A percentile compares a stretch with the other conserved stretches of the same genome.
Conservation (phyloP, 1,284 basidiomycete genomes). For the Irpex sp. region DNA sequence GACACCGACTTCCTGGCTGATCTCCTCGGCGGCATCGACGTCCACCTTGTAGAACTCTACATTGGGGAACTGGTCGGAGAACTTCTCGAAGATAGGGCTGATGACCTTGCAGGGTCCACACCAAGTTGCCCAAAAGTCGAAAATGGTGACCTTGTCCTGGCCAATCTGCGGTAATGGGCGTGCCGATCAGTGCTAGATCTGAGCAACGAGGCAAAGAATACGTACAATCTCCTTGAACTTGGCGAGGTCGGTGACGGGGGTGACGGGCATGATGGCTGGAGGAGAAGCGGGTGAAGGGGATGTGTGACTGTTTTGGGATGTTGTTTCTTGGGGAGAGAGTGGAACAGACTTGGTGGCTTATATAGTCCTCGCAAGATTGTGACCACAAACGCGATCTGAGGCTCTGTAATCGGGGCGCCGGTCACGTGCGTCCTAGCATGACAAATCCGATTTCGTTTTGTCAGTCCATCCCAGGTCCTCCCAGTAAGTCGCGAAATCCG, state of each 20-base stretch:
- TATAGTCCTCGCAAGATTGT: neutral
- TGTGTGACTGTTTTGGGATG: neutral
- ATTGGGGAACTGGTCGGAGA: slow-evolving; percentile 44
- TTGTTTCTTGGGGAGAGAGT: neutral
- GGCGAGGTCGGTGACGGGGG: slow-evolving; percentile 8
- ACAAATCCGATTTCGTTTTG: neutral
- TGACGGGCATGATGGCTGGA: slow-evolving; percentile 12
- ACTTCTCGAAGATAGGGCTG: slow-evolving; percentile 75
- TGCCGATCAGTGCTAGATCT: neutral
- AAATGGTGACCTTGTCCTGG: slow-evolving; percentile 53
- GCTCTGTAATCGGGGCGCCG: neutral
- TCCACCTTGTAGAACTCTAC: slow-evolving; percentile 84
- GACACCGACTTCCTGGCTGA: slow-evolving; percentile 67
- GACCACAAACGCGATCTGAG: neutral
- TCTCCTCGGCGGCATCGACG: slow-evolving; percentile 56
- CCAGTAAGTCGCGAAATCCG: too few relatives aligned
- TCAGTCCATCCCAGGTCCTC: neutral
- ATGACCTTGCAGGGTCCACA: slow-evolving; percentile 78
- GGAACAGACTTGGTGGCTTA: neutral
- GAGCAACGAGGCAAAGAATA: neutral
- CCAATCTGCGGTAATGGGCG: slow-evolving; percentile 43
- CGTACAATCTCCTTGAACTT: slow-evolving; percentile 15
- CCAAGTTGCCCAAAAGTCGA: slow-evolving; percentile 81
- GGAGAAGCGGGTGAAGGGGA: neutral
- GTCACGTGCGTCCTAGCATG: neutral